Conservation (phyloP, 1,139 yeast species). For the Debaryomyces nepalensis region DNA sequence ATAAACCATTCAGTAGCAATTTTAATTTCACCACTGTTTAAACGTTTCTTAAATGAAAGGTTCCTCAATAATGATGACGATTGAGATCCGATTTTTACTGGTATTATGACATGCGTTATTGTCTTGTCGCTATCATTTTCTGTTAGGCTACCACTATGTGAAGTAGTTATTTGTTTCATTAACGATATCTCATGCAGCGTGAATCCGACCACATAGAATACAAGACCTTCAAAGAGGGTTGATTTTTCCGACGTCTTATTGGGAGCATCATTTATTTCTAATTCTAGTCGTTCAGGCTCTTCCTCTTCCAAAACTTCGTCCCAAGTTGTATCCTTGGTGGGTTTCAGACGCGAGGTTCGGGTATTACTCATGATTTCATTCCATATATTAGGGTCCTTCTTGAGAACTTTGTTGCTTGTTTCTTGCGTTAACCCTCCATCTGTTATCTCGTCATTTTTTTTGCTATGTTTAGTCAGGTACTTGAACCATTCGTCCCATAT, state of each 20-base stretch:
- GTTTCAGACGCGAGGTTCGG: conserved; percentile 21
- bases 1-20: conserved; percentile 83
- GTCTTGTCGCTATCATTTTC: conserved; percentile 25
- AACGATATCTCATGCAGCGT: conserved; percentile 34
- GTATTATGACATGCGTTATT: conserved; percentile 46
- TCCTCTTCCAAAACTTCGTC: conserved; percentile 29
- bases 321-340: conserved; percentile 33
- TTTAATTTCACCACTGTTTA: conserved; percentile 27
- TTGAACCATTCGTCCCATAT: conserved; percentile 47
- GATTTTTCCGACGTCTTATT: conserved; percentile 12
- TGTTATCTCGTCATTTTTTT: conserved; percentile 21
- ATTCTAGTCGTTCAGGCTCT: conserved; percentile 5
- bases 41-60: conserved; percentile 30
- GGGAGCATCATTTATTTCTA: conserved; percentile 14
- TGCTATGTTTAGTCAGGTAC: conserved; percentile 5
- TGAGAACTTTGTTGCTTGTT: conserved; percentile 17
- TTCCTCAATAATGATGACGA: conserved; percentile 29
- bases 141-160: conserved; percentile 47
- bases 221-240: conserved; percentile 38
- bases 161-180: conserved; percentile 40
- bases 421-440: not conserved
- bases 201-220: conserved; percentile 47
- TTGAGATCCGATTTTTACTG: conserved; percentile 40
- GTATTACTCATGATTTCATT: conserved; percentile 52
- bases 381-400: conserved; percentile 41